Conservation (phyloP, 768 basidiomycete genomes). For the Kwoniella pini region DNA sequence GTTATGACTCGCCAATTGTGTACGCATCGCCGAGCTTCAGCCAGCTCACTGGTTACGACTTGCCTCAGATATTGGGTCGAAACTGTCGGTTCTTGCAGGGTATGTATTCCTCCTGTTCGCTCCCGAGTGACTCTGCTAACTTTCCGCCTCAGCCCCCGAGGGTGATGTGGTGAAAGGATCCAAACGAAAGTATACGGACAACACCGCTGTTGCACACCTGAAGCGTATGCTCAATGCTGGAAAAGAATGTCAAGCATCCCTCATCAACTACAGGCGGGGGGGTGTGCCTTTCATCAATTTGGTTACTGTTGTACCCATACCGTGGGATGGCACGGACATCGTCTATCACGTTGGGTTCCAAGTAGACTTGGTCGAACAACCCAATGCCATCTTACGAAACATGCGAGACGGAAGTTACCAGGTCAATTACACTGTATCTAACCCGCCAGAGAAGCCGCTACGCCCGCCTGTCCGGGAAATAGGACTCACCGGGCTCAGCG, state of each 20-base stretch:
- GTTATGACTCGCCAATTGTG: conserved; percentile 81
- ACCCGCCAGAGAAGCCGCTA: conserved; percentile 47
- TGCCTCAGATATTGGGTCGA: conserved; percentile 72
- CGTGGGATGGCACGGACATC: conserved; percentile 70
- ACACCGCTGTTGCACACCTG: conserved; percentile 67
- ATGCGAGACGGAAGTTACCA: conserved; percentile 75
- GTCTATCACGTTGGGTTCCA: conserved; percentile 94
- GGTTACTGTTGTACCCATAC: conserved; percentile 82
- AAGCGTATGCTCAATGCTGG: conserved; percentile 66
- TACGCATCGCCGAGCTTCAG: conserved; percentile 87
- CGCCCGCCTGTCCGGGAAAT: conserved; percentile 34
- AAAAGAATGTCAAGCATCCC: conserved; percentile 83
- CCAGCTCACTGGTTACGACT: conserved; percentile 56
- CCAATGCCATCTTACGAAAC: conserved; percentile 76
- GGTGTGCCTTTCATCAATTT: conserved; percentile 87
- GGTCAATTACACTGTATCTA: conserved; percentile 61
- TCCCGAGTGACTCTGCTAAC: conserved; percentile 54
- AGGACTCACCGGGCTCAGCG: conserved; percentile 39
- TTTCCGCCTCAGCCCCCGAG: conserved; percentile 69
- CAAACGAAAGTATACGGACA: conserved; percentile 65
- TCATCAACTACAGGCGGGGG: conserved; percentile 86
- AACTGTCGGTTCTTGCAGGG: conserved; percentile 66
- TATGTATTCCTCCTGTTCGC: conserved; percentile 23
- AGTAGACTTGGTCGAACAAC: conserved; percentile 85
- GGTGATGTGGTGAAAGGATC: conserved; percentile 62